phyloP scores from a whole-genome alignment of 208 protist genomes.

The Acanthamoeba culbertsoni region DNA sequence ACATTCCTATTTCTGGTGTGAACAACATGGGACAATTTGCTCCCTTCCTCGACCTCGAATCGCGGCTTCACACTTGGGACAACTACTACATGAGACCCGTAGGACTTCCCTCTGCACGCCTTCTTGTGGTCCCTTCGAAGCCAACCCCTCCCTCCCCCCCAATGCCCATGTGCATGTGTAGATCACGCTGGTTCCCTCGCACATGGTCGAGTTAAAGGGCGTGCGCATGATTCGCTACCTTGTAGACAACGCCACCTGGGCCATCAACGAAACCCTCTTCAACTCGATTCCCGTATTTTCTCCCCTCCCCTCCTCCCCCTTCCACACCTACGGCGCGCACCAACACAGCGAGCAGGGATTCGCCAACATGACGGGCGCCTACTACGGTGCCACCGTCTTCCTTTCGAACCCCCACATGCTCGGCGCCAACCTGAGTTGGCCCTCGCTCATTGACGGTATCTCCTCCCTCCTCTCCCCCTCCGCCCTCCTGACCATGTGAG shows the following conservation, averaged over 20 bases:
- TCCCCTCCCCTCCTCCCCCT: background rate
- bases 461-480: background rate
- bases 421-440: background rate
- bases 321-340: background rate
- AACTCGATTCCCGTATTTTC: background rate
- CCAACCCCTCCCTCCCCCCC: background rate
- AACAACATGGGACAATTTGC: conserved; percentile 44
- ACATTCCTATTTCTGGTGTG: background rate
- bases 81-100: background rate
- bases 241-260: background rate
- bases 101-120: too few relatives aligned
- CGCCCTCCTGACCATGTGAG: background rate
- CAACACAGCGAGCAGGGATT: background rate
- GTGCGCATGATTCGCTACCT: background rate
- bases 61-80: background rate
- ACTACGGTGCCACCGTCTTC: conserved; percentile 30
- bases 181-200: background rate
- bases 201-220: background rate
- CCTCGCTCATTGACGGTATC: background rate
- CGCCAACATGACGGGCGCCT: conserved; percentile 15
- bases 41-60: background rate
- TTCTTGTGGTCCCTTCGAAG: background rate
- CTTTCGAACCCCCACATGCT: conserved; percentile 54
- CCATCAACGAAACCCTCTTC: background rate
- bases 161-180: background rate